Conservation (phyloP, 2,329 filamentous ascomycete species). For the Ophiosphaerella korrae region DNA sequence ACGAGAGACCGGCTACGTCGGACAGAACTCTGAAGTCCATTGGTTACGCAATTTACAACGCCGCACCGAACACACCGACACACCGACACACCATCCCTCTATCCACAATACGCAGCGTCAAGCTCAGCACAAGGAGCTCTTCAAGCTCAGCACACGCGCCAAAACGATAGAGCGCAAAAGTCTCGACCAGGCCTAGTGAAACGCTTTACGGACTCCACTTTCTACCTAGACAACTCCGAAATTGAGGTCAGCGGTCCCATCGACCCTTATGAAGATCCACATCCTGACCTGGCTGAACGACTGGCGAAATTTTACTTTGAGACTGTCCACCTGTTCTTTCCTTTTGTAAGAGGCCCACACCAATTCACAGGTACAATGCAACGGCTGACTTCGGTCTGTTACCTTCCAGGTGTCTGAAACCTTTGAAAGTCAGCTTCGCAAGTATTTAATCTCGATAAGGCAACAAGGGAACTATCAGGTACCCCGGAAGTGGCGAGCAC, state of each 20-base stretch:
- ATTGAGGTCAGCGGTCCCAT: slow-evolving; percentile 29
- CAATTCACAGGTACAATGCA: not conserved
- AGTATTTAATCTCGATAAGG: slow-evolving; percentile 16
- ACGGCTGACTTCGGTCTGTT: not conserved
- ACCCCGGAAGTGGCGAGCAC: slow-evolving; percentile 40
- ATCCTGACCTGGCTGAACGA: slow-evolving; percentile 33
- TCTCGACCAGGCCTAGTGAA: slow-evolving; percentile 1
- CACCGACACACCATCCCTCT: slow-evolving; percentile 11
- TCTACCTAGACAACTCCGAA: slow-evolving; percentile 44
- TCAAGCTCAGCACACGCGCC: slow-evolving; percentile 26
- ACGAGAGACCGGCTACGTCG: slow-evolving; percentile 41
- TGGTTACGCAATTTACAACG: slow-evolving; percentile 39
- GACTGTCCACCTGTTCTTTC: slow-evolving; percentile 41
- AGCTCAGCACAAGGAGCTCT: slow-evolving; percentile 14
- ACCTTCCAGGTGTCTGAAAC: slow-evolving; percentile 14
- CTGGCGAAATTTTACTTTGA: slow-evolving; percentile 45
- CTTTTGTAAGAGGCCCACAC: slow-evolving; percentile 21
- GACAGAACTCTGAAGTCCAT: slow-evolving; percentile 41
- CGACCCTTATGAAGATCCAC: slow-evolving; percentile 41
- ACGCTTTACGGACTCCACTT: slow-evolving; percentile 32
- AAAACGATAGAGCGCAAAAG: slow-evolving; percentile 10
- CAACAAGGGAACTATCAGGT: slow-evolving; percentile 13
- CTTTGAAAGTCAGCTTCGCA: slow-evolving; percentile 28
- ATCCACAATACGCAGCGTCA: slow-evolving; percentile 25
- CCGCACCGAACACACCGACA: slow-evolving; percentile 14